Conservation (phyloP, 2,329 filamentous ascomycete species). For the Talaromyces sp. region DNA sequence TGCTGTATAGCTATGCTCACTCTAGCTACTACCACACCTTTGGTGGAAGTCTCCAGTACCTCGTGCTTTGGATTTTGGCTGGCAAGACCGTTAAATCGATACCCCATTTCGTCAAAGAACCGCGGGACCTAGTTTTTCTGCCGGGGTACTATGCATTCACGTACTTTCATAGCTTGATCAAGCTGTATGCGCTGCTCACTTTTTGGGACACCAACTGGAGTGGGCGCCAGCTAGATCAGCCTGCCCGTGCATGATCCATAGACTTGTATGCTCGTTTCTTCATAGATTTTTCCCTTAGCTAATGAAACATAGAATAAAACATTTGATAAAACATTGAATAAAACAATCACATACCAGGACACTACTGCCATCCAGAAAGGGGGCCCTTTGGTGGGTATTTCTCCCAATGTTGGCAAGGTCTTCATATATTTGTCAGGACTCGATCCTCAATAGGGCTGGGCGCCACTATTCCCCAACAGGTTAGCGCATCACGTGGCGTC, state of each 20-base stretch:
- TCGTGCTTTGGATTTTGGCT: conserved; percentile 46
- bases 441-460: not conserved
- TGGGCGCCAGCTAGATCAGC: conserved; percentile 31
- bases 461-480: not conserved
- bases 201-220: conserved; percentile 44
- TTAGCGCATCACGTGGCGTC: not conserved
- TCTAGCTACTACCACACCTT: conserved; percentile 15
- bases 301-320: too few relatives aligned
- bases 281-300: too few relatives aligned
- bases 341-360: too few relatives aligned
- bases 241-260: too few relatives aligned
- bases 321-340: too few relatives aligned
- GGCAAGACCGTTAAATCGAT: conserved; percentile 56
- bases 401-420: too few relatives aligned
- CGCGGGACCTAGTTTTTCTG: conserved; percentile 48
- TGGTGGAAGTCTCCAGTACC: not conserved
- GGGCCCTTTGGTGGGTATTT: too few relatives aligned
- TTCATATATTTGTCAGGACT: too few relatives aligned
- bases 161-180: conserved; percentile 56
- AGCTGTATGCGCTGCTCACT: conserved; percentile 52
- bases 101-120: conserved; percentile 49
- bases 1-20: conserved; percentile 32
- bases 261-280: too few relatives aligned
- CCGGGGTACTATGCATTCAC: conserved; percentile 50
- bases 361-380: too few relatives aligned